Evolutionary conservation across 495 filamentous ascomycete genomes (phyloP).

Genomic region (Daldinia vernicosa): DNA sequence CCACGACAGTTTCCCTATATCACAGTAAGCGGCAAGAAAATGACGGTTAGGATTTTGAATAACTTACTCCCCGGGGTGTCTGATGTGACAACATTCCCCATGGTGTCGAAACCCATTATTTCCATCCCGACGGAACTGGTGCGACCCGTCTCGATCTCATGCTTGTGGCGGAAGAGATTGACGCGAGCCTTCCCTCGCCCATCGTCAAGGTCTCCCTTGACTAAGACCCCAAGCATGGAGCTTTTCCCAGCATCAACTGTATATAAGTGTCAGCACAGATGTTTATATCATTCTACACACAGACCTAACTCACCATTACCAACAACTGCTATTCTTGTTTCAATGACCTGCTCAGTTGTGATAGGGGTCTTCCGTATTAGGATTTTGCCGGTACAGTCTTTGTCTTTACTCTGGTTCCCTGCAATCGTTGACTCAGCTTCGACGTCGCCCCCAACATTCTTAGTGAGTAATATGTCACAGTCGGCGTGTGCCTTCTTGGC

Average conservation of each 20-base stretch:
- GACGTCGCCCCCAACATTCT: constrained; percentile 83
- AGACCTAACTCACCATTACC: constrained; percentile 72
- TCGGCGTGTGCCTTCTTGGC: constrained; percentile 74
- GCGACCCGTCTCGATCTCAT: constrained; percentile 93
- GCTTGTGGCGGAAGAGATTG: constrained; percentile 97
- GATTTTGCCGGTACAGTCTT: constrained; percentile 79
- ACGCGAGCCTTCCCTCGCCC: constrained; percentile 93
- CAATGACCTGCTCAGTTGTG: constrained; percentile 85
- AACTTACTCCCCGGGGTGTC: constrained; percentile 80
- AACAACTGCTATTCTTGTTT: constrained; percentile 96
- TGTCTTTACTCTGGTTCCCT: constrained; percentile 67
- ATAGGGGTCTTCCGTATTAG: constrained; percentile 79
- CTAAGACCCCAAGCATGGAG: constrained; percentile 94
- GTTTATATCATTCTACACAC: background rate
- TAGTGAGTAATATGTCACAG: constrained; percentile 81
- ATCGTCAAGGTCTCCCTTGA: constrained; percentile 95
- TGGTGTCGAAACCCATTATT: constrained; percentile 96
- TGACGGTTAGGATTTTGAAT: background rate
- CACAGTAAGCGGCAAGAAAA: background rate
- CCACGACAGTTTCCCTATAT: constrained; percentile 75
- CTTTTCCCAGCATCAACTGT: constrained; percentile 94
- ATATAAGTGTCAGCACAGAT: constrained; percentile 10
- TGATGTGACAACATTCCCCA: constrained; percentile 83
- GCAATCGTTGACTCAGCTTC: constrained; percentile 65
- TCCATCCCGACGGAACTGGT: constrained; percentile 98